Evolutionary conservation across 345 rosid species (phyloP), one percentile per base, ranked within the genome.

Genomic region (Anastatica hierochuntica): DNA sequence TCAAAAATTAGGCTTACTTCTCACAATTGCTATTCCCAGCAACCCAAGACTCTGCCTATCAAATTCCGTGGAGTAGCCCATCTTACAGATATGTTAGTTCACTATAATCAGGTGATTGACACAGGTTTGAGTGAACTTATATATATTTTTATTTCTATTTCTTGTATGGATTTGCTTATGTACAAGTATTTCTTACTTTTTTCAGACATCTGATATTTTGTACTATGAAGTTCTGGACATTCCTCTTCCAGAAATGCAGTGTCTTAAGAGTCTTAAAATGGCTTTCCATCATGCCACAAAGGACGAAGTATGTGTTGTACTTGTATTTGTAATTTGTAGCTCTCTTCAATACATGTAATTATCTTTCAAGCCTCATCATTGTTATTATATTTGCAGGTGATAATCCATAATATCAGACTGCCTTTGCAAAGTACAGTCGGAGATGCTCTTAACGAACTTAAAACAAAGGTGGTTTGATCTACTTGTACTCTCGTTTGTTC

Each of bases 11-110:
- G 98, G 77, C 82, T 92, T 40, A 92, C 97, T 27, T 74, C 98
- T 73, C 98, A 92, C 74, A 92, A 92, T 73, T 92, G 97, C 77
- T 85, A 92, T 74, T 88, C 98, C 55, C 98, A 85, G 74, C 96
- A 85, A 73, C 97, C 98, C 45, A 92, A 92, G 77, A 97, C 98
- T 26, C 90, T 81, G 57, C 86, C 97, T 13, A 79, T 92, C 26
- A 88, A 83, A 72, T 88, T 79, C 72, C 80, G 82, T 56, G 98
- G 98, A 66, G 79, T 83, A 37, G 88, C 85, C 49, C 94, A 69
- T 77, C 74, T 92, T 62, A 73, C 85, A 30, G 98, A 92, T 66
- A 92, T 92, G 98, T 75, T 92, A 60, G 72, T 79, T 43, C 97
- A 88, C 72, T 83, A 83, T 59, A 92, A 92, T 72, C 98, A 92